These are phyloP conservation scores for Colletotrichum eleusines DNA, from an alignment of 2,329 filamentous ascomycete genomes.

Conservation along the genomic window DNA sequence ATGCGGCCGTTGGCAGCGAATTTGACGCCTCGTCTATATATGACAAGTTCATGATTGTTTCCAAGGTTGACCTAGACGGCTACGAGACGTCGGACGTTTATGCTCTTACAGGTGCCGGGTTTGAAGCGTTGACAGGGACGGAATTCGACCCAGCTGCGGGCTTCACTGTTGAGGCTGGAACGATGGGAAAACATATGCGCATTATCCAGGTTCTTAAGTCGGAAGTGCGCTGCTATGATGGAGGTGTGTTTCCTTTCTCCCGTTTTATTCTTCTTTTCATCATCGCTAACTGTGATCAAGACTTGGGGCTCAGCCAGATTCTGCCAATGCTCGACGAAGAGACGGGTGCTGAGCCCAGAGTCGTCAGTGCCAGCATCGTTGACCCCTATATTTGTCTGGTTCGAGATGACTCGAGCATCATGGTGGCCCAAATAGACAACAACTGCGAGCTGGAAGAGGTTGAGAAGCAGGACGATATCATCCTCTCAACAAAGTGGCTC, in stretches of 20 bases:
- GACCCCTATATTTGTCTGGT: conserved; percentile 89
- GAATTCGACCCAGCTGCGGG: conserved; percentile 95
- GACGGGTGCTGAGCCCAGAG: conserved; percentile 82
- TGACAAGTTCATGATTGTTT: conserved; percentile 86
- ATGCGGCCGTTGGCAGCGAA: conserved; percentile 64
- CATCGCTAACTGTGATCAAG: conserved; percentile 56
- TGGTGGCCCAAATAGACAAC: conserved; percentile 82
- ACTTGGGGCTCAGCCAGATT: conserved; percentile 90
- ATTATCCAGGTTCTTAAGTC: conserved; percentile 89
- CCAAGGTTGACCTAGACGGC: conserved; percentile 75
- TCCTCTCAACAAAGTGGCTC: conserved; percentile 77
- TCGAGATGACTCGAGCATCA: conserved; percentile 84
- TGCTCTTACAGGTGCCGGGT: conserved; percentile 76
- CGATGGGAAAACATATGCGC: conserved; percentile 82
- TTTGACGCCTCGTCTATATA: conserved; percentile 72
- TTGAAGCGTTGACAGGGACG: conserved; percentile 82
- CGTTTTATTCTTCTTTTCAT: background rate
- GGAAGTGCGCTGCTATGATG: conserved; percentile 91
- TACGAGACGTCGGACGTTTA: conserved; percentile 85
- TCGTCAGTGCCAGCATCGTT: conserved; percentile 83
- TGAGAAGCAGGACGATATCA: conserved; percentile 69
- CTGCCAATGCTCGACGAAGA: conserved; percentile 94
- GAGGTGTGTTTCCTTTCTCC: conserved; percentile 68
- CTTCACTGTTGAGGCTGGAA: conserved; percentile 86
- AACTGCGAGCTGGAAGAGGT: conserved; percentile 89